These are phyloP conservation scores for Areca catechu DNA, from an alignment of 176 grass and related monocot species.

Conservation along the genomic window DNA sequence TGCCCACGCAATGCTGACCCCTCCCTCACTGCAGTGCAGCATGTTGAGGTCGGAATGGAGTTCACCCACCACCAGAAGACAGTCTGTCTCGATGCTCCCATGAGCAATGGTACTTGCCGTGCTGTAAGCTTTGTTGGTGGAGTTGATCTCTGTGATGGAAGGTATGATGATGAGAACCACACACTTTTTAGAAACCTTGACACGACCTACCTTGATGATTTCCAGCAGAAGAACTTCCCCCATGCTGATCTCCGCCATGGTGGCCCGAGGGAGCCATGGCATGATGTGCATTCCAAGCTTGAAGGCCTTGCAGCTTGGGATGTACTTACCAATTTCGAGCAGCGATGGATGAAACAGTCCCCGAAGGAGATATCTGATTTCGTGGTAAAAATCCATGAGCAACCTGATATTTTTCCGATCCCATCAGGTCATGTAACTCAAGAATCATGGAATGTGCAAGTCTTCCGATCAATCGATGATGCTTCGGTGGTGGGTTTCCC, in stretches of 20 bases:
- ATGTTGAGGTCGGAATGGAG: conserved; percentile 35
- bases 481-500: conserved; percentile 74
- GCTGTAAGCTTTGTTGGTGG: conserved; percentile 67
- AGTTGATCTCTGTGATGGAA: conserved; percentile 46
- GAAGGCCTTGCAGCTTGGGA: conserved; percentile 74
- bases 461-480: conserved; percentile 83
- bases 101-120: conserved; percentile 15
- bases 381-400: conserved; percentile 33
- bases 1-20: conserved; percentile 53
- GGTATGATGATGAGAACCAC: conserved; percentile 87
- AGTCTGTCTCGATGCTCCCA: conserved; percentile 45
- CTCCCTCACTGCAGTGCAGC: conserved; percentile 56
- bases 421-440: conserved; percentile 5
- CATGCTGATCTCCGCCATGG: conserved; percentile 41
- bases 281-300: conserved; percentile 70
- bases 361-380: conserved; percentile 29
- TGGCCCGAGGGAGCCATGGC: conserved; percentile 81
- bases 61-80: conserved; percentile 98
- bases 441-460: conserved; percentile 74
- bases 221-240: conserved; percentile 61
- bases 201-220: conserved; percentile 57
- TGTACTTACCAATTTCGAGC: conserved; percentile 74
- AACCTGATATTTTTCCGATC: conserved; percentile 19
- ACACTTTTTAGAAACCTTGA: conserved; percentile 53
- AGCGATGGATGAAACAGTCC: conserved; percentile 73